Conservation (phyloP, 768 basidiomycete species). For the Neoboletus subvelutipes region DNA sequence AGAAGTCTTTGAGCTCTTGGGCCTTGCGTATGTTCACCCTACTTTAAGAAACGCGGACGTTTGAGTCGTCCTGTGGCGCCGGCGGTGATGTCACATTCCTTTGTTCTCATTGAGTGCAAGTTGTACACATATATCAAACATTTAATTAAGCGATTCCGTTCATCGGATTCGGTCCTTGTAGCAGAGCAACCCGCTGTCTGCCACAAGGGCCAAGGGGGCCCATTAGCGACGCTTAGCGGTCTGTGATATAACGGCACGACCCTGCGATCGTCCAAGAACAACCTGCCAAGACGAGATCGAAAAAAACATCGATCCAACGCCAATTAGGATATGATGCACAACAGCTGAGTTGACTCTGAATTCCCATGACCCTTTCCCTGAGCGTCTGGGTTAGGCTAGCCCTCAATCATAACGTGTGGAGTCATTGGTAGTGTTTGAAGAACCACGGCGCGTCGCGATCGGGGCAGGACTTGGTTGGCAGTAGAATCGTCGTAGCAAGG, state of each 20-base stretch:
- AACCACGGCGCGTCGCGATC: neutral
- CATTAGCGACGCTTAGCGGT: neutral
- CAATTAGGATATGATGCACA: neutral
- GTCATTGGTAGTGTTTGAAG: neutral
- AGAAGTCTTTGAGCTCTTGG: conserved; percentile 71
- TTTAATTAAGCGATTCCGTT: neutral
- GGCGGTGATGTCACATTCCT: neutral
- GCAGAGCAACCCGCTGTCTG: neutral
- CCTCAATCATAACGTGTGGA: neutral
- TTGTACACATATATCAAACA: neutral
- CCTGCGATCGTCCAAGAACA: neutral
- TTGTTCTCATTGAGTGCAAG: neutral
- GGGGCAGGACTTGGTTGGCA: neutral
- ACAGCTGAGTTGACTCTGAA: neutral
- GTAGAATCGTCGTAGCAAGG: neutral
- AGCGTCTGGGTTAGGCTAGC: neutral
- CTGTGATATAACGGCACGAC: neutral
- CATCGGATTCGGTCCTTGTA: neutral
- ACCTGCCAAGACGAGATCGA: neutral
- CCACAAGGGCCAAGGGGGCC: neutral
- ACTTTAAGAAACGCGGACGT: conserved; percentile 69
- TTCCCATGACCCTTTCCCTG: neutral
- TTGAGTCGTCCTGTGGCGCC: conserved; percentile 29
- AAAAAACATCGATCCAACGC: neutral
- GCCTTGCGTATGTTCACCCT: conserved; percentile 70